Evolutionary conservation across 345 rosid species (phyloP).

Genomic region (Eucalyptus regnans): DNA sequence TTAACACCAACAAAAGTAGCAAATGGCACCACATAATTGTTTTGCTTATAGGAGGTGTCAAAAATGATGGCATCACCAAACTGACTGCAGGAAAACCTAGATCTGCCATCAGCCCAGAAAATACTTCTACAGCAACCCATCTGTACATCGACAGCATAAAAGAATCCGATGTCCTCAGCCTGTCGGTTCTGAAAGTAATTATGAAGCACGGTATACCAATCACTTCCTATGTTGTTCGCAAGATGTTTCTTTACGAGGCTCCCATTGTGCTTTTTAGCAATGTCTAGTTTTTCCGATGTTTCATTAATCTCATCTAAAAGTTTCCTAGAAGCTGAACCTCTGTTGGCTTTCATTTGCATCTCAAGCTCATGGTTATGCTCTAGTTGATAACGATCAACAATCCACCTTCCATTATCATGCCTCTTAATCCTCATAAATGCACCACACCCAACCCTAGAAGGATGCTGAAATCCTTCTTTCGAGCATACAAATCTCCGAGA

Average conservation of each 20-base stretch:
- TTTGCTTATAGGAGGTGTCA: slow-evolving; percentile 70
- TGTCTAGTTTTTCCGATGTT: slow-evolving; percentile 35
- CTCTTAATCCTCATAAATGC: slow-evolving; percentile 92
- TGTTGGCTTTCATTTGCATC: slow-evolving; percentile 11
- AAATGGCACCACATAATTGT: slow-evolving; percentile 50
- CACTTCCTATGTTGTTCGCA: slow-evolving; percentile 52
- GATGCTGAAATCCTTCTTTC: slow-evolving; percentile 94
- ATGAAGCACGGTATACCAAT: slow-evolving; percentile 64
- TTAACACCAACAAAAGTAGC: slow-evolving; percentile 78
- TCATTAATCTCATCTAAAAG: slow-evolving; percentile 33
- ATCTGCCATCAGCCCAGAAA: slow-evolving; percentile 93
- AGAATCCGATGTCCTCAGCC: slow-evolving; percentile 81
- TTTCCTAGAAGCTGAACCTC: slow-evolving; percentile 39
- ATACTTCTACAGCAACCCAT: slow-evolving; percentile 54
- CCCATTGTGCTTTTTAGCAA: slow-evolving; percentile 19
- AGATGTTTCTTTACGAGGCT: slow-evolving; percentile 9
- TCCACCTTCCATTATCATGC: slow-evolving; percentile 73
- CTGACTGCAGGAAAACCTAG: slow-evolving; percentile 79
- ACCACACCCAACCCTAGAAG: slow-evolving; percentile 87
- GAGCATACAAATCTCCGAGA: slow-evolving; percentile 90
- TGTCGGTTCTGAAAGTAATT: slow-evolving; percentile 69
- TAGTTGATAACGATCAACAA: slow-evolving; percentile 65
- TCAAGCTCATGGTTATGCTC: slow-evolving; percentile 79
- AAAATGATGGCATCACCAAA: slow-evolving; percentile 65
- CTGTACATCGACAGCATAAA: slow-evolving; percentile 50